A percentile compares a stretch with the other conserved stretches of the same genome.
phyloP scores from a whole-genome alignment of 2,329 filamentous ascomycete genomes.

The Calycina marina region DNA sequence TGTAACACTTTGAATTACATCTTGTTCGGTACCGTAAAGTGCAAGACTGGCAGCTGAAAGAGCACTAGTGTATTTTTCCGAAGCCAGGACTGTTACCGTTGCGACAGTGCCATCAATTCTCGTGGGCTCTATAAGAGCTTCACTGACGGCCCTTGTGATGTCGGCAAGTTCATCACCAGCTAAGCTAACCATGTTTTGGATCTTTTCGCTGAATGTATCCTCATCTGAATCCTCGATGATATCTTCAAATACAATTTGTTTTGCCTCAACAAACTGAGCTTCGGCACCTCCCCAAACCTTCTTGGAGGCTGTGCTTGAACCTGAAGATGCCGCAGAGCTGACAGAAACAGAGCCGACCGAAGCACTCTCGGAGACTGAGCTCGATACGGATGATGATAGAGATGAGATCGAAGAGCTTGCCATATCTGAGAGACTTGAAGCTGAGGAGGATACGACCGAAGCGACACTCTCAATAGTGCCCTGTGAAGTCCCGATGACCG shows the following conservation, averaged over 20 bases:
- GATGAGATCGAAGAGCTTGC: conserved; percentile 16
- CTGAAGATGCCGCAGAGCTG: conserved; percentile 15
- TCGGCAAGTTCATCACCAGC: conserved; percentile 37
- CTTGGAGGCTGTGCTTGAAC: conserved; percentile 23
- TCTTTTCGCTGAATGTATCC: conserved; percentile 31
- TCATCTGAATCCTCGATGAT: conserved; percentile 32
- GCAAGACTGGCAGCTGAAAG: conserved; percentile 40
- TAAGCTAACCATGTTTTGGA: conserved; percentile 34
- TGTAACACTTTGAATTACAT: conserved; percentile 29
- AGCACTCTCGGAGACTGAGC: conserved; percentile 21
- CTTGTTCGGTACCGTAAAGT: conserved; percentile 33
- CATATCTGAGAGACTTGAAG: conserved; percentile 13
- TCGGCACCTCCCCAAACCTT: conserved; percentile 33
- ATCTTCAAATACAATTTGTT: conserved; percentile 31
- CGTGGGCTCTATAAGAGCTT: conserved; percentile 33
- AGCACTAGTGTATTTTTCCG: conserved; percentile 40
- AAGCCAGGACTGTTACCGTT: conserved; percentile 34
- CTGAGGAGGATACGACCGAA: conserved; percentile 15
- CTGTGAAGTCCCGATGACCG: conserved; percentile 15
- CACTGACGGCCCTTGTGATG: conserved; percentile 38
- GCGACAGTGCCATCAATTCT: conserved; percentile 30
- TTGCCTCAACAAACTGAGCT: conserved; percentile 30
- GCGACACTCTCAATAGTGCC: conserved; percentile 16
- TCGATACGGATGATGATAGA: conserved; percentile 21
- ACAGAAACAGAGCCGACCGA: conserved; percentile 16